These are phyloP conservation scores for Solanum ossicruentum DNA, from an alignment of 257 asterid species.

Conservation along the genomic window DNA sequence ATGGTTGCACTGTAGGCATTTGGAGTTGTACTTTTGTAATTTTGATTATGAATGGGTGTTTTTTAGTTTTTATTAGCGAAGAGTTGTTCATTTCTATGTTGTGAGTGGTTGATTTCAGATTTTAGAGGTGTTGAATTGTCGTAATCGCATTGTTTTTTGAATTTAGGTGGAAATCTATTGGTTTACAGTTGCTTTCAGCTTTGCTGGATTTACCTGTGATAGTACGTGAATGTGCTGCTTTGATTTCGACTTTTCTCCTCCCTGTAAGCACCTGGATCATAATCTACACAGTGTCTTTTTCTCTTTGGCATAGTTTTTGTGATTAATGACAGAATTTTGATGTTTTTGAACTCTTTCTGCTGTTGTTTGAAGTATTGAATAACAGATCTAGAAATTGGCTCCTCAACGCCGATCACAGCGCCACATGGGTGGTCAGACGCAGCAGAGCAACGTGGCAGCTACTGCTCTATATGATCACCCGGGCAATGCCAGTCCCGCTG, in stretches of 20 bases:
- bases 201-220: conserved; percentile 1
- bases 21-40: not conserved
- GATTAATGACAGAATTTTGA: conserved; percentile 5
- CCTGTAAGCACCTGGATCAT: conserved; percentile 5
- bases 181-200: not conserved
- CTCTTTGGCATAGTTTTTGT: not conserved
- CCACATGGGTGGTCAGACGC: conserved; percentile 99
- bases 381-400: conserved; percentile 84
- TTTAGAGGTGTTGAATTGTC: not conserved
- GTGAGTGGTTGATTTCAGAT: not conserved
- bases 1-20: not conserved
- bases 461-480: conserved; percentile 89
- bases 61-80: not conserved
- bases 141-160: not conserved
- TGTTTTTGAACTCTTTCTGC: not conserved
- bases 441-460: conserved; percentile 88
- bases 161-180: not conserved
- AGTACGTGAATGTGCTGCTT: conserved; percentile 10
- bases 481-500: conserved; percentile 46
- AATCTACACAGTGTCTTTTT: not conserved
- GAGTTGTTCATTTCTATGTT: not conserved
- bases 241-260: conserved; percentile 11
- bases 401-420: conserved; percentile 99
- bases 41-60: not conserved
- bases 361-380: conserved; percentile 9